Evolutionary conservation across 805 yeast genomes (phyloP).

Genomic region (Blastobotrys parvus): DNA sequence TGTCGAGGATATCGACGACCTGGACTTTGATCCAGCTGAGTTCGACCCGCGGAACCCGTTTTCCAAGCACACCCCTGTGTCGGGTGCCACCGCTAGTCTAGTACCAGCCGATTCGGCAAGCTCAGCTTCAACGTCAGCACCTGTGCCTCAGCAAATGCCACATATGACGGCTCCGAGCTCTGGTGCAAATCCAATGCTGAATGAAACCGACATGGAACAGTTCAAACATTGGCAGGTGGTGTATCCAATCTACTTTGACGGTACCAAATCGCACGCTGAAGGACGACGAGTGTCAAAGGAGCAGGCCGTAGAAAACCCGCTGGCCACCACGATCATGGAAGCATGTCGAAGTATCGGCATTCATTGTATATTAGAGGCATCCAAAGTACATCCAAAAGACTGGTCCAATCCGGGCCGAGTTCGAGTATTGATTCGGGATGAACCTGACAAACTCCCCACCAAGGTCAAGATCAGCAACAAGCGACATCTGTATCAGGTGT

Average conservation of each 20-base stretch:
- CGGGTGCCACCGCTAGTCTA: slow-evolving; percentile 9
- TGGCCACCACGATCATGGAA: slow-evolving; percentile 74
- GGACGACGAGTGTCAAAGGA: slow-evolving; percentile 72
- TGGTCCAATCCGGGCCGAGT: slow-evolving; percentile 98
- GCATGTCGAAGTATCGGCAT: slow-evolving; percentile 41
- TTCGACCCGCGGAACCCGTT: slow-evolving; percentile 53
- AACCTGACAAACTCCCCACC: slow-evolving; percentile 25
- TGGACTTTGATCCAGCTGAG: slow-evolving; percentile 91
- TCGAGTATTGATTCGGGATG: slow-evolving; percentile 58
- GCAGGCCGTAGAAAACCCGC: slow-evolving; percentile 77
- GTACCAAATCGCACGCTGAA: slow-evolving; percentile 58
- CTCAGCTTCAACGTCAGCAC: slow-evolving; percentile 7
- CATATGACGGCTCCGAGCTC: too few relatives aligned
- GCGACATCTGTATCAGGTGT: slow-evolving; percentile 52
- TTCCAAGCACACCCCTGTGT: slow-evolving; percentile 18
- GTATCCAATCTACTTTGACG: slow-evolving; percentile 92
- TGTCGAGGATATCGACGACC: slow-evolving; percentile 70
- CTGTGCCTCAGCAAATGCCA: slow-evolving; percentile 9
- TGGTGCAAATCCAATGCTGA: slow-evolving; percentile 26
- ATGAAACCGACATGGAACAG: slow-evolving; percentile 48
- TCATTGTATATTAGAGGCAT: slow-evolving; percentile 39
- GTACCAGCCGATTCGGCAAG: slow-evolving; percentile 7
- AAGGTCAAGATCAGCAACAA: slow-evolving; percentile 37
- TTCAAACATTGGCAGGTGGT: slow-evolving; percentile 62
- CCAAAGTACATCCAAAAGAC: slow-evolving; percentile 90